Conservation (phyloP, 2,329 filamentous ascomycete genomes). For the Pseudocercospora fijiensis region DNA sequence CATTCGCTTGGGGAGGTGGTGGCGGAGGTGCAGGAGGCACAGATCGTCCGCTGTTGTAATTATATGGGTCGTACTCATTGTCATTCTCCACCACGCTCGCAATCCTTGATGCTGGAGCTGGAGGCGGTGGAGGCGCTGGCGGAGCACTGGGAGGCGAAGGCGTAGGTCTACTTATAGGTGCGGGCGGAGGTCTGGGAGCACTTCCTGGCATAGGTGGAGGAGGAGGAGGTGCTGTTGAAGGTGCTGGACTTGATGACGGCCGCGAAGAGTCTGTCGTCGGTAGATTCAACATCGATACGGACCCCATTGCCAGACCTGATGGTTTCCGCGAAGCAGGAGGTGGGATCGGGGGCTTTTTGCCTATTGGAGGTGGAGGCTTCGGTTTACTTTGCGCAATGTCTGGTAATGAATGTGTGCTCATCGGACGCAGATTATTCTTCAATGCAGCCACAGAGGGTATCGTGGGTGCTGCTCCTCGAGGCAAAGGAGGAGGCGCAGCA, state of each 20-base stretch:
- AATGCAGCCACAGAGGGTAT: conserved; percentile 49
- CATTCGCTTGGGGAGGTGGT: conserved; percentile 41
- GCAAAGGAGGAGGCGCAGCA: conserved; percentile 54
- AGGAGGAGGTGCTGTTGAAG: conserved; percentile 51
- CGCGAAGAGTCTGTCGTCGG: conserved; percentile 39
- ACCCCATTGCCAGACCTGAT: conserved; percentile 46
- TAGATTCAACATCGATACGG: conserved; percentile 35
- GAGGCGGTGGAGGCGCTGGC: conserved; percentile 44
- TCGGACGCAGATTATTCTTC: conserved; percentile 53
- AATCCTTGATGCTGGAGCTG: conserved; percentile 18
- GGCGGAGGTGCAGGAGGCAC: conserved; percentile 60
- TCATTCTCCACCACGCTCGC: conserved; percentile 21
- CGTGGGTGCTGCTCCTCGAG: conserved; percentile 52
- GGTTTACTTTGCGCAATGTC: conserved; percentile 54
- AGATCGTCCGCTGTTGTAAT: conserved; percentile 27
- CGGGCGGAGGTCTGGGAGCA: conserved; percentile 39
- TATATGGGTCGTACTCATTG: conserved; percentile 28
- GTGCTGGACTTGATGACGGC: conserved; percentile 62
- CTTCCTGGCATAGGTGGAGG: conserved; percentile 42
- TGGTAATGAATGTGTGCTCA: conserved; percentile 59
- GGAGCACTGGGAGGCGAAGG: conserved; percentile 46
- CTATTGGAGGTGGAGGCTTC: conserved; percentile 71
- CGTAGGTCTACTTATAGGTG: conserved; percentile 25
- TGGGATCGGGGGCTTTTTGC: conserved; percentile 68
- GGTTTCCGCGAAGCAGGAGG: conserved; percentile 59